Evolutionary conservation across 2,329 filamentous ascomycete genomes (phyloP).

Genomic region (Paecilomyces sp.): DNA sequence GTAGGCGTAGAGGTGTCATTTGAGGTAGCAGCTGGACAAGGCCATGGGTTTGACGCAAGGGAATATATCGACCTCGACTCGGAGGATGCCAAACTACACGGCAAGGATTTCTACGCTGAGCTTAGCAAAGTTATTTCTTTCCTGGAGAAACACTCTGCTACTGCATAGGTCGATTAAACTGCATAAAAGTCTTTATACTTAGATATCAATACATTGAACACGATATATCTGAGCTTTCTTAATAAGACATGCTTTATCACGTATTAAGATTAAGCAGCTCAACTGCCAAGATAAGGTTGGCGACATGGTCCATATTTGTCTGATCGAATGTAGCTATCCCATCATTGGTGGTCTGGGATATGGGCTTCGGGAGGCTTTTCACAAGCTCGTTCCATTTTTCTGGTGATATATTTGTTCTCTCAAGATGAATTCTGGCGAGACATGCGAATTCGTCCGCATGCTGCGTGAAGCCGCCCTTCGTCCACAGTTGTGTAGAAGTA

Average conservation of each 20-base stretch:
- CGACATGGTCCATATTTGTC: conserved; percentile 3
- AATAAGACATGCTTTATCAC: not conserved
- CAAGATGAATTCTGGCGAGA: not conserved
- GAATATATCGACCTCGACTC: not conserved
- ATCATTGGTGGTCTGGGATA: not conserved
- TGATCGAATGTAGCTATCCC: conserved; percentile 4
- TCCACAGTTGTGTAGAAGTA: no score
- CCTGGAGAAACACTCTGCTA: not conserved
- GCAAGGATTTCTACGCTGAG: not conserved
- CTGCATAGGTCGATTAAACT: no score
- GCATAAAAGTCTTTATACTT: no score
- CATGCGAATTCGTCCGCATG: not conserved
- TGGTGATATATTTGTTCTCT: not conserved
- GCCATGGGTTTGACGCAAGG: conserved; percentile 5
- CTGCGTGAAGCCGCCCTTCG: not conserved
- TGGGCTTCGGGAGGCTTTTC: not conserved
- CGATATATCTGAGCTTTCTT: not conserved
- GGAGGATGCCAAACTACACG: not conserved
- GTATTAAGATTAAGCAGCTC: not conserved
- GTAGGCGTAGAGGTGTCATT: conserved; percentile 2
- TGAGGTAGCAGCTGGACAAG: conserved; percentile 2
- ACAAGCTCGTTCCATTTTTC: not conserved
- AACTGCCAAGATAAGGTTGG: not conserved
- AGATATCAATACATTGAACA: no score
- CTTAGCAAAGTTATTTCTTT: not conserved